Evolutionary conservation across 2,329 filamentous ascomycete genomes (phyloP).

Genomic region (Fusarium neocosmosporiellum): DNA sequence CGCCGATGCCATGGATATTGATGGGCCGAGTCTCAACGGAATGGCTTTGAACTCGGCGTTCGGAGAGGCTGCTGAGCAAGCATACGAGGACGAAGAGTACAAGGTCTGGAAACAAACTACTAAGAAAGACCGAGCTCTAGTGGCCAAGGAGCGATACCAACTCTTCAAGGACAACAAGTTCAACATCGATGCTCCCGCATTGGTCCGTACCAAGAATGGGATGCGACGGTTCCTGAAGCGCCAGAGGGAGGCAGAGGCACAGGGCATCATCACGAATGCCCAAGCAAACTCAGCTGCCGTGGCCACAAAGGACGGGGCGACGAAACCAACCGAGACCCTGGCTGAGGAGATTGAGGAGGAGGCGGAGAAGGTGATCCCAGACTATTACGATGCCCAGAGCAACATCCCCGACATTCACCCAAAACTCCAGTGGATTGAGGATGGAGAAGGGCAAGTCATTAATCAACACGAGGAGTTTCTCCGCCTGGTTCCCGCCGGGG

Average conservation of each 20-base stretch:
- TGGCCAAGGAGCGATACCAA: constrained; percentile 86
- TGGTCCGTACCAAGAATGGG: constrained; percentile 84
- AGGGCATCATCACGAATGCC: constrained; percentile 53
- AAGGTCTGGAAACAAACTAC: constrained; percentile 99
- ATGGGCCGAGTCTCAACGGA: constrained; percentile 77
- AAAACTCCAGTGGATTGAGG: constrained; percentile 87
- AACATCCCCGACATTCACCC: constrained; percentile 86
- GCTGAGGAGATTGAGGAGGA: constrained; percentile 96
- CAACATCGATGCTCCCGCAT: constrained; percentile 87
- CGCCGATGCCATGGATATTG: constrained; percentile 87
- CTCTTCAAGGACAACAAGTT: constrained; percentile 88
- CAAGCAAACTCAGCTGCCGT: constrained; percentile 51
- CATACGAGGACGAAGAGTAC: constrained; percentile 92
- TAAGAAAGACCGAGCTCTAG: constrained; percentile 90
- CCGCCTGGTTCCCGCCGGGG: constrained; percentile 77
- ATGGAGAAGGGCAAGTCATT: constrained; percentile 87
- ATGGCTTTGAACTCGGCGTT: constrained; percentile 72
- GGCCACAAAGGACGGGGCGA: constrained; percentile 59
- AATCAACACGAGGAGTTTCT: constrained; percentile 89
- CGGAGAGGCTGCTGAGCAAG: constrained; percentile 76
- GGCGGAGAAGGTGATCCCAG: constrained; percentile 85
- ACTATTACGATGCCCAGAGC: constrained; percentile 92
- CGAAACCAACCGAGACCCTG: constrained; percentile 75
- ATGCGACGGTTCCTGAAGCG: constrained; percentile 91
- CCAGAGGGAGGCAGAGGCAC: constrained; percentile 74